Evolutionary conservation across 1,284 basidiomycete species (phyloP), one percentile per base, ranked within the genome.

Genomic region (Laetiporus sulphureus): DNA sequence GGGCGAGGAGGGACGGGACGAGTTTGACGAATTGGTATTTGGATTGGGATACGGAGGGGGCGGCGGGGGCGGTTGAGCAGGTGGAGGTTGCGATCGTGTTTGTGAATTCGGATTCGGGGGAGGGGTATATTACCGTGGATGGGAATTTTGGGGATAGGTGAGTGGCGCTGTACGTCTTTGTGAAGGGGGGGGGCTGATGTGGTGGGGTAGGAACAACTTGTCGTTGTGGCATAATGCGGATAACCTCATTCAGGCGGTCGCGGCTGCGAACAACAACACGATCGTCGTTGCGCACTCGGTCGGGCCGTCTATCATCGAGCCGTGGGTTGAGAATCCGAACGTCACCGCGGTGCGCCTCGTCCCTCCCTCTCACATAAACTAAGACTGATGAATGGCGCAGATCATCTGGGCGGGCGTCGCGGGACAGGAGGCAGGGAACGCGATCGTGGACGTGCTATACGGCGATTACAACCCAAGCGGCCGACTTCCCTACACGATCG

Each of bases 211-310:
- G 31, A 85, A 86, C 50, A 90, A 91, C 60, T 62, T 92, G 34
- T 86, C 85, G 0, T 77, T 86, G 0, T 91, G 87, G 89, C 69
- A 82, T 46, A 74, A 76, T 39, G 89, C 88, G 5, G 86, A 91
- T 51, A 59, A 65, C 7, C 70, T 85, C 19, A 70, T 84, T 23
- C 57, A 64, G 3, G 67, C 78, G 5, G 78, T 83, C 13, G 79
- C 80, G 0, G 66, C 68, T 3, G 64, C 69, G 48, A 83, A 83
- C 62, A 73, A 73, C 52, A 91, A 93, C 64, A 91, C 87, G 0
- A 75, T 93, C 34, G 90, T 94, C 13, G 73, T 93, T 25, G 72
- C 84, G 18, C 82, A 93, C 63, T 78, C 79, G 6, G 84, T 87
- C 40, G 87, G 87, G 0, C 80, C 84, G 0, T 64, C 87, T 22